Base-by-base conservation (phyloP, 257 asterid genomes). In the Lycium ferocissimum region DNA sequence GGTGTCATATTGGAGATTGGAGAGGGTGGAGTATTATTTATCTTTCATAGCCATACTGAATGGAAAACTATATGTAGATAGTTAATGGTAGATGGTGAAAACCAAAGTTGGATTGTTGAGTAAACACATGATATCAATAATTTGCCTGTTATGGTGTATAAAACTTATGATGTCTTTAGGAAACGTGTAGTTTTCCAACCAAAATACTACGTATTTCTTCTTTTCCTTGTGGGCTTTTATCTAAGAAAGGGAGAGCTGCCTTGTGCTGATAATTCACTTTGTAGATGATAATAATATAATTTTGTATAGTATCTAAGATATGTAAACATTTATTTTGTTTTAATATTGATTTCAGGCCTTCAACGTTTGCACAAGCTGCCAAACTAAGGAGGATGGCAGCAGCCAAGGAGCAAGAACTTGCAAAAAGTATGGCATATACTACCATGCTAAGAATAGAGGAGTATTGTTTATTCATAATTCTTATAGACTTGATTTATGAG, bases 321-420 rank as follows among this genome's bases (percentile, higher is more conserved):
- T n/a, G 54, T 47, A 2, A 85, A 67, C 53, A 26, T 11, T 26
- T 20, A 65, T 43, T 26, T 5, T 82, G 37, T 26, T 66, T 49
- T 49, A 66, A 56, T 85, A 81, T 78, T 87, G 75, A 73, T 89
- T 88, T 86, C 91, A 96, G 99, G 91, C 99, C 99, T 90, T 93
- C 98, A 49, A 96, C 99, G 56, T 96, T 96, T 92, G 98, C 98
- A 53, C 99, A 96, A 90, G 98, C 99, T 89, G 97, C 98, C 63
- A 96, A 96, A 84, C 86, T 95, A 18, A 96, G 89, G 87, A 94
- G 99, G 92, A 90, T 78, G 90, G 97, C 98, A 26, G 94, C 97
- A 62, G 94, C 97, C 14, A 96, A 96, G 91, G 98, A 94, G 88
- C 95, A 92, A 88, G 98, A 96, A 86, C 98, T 96, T 85, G 88